Evolutionary conservation across 2,329 filamentous ascomycete species (phyloP), one percentile per base, ranked within the genome.

Genomic region (Arthrobotrys iridis): DNA sequence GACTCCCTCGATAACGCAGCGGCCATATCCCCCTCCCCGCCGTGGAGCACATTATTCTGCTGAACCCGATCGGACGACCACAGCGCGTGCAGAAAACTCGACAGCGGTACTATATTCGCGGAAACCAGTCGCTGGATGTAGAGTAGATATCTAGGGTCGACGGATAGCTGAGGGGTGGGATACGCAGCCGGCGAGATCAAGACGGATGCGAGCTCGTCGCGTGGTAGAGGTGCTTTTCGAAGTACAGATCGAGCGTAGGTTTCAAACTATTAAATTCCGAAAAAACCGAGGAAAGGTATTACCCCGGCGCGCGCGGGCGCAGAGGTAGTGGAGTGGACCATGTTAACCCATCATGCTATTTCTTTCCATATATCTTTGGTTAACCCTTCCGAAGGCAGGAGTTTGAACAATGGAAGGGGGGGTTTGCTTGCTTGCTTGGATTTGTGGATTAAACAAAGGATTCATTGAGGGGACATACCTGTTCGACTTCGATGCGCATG

Each of bases 141-240:
- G n/a, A 83, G 84, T 0, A 86, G 84, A 6, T 89, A 83, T 76
- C 87, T 85, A 6, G 87, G 86, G 77, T 90, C 88, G 78, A 88
- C 85, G 67, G 82, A 85, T 28, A 77, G 67, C 63, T 79, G 86
- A 82, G 76, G 80, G 77, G 77, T 81, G 79, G 76, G 60, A 57
- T 81, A 80, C 18, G 83, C 81, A 45, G 84, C 84, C 1, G 88
- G 88, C 22, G 85, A 85, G 41, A 91, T 82, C 78, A 88, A 86
- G 60, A 90, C 80, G 77, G 89, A 85, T 82, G 88, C 87, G 77
- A 90, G 82, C 68, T 83, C 80, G 8, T 82, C 77, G 5, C 87
- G 82, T 2, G 85, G 83, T 7, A 90, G 81, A 0, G 86, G 87
- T 76, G 87, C 82, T 77, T 86, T 84, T 2, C 83, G 81, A 74